Evolutionary conservation across 176 grass and related monocot species (phyloP).

Genomic region (Canna indica): DNA sequence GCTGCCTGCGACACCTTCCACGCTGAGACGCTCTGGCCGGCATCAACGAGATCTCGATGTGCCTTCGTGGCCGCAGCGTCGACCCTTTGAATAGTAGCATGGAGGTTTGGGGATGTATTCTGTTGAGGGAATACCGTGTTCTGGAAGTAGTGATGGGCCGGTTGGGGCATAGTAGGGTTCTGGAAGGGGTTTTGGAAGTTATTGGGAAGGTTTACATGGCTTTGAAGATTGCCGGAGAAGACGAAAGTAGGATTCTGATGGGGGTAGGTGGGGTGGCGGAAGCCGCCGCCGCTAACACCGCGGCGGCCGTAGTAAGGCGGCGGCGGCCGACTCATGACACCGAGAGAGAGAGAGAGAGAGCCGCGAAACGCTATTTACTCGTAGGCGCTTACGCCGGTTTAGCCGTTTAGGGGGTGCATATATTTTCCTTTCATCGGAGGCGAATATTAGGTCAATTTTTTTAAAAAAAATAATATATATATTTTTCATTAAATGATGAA

Average conservation of each 20-base stretch:
- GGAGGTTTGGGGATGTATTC: constrained; percentile 3
- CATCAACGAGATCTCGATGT: constrained; percentile 35
- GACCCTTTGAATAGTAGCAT: constrained; percentile 36
- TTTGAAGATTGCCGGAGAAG: constrained; percentile 33
- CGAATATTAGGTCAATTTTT: no score
- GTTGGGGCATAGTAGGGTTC: not conserved
- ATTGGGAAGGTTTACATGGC: constrained; percentile 23
- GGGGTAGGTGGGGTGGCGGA: not conserved
- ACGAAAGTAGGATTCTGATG: constrained; percentile 17
- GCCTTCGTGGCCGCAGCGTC: constrained; percentile 39
- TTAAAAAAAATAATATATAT: no score
- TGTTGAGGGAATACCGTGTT: constrained; percentile 20
- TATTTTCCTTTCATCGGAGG: no score
- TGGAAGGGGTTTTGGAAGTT: constrained; percentile 22
- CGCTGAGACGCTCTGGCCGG: constrained; percentile 57
- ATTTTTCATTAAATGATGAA: no score
- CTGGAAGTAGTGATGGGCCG: constrained; percentile 22
- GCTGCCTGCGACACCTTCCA: constrained; percentile 71
- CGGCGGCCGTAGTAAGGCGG: not conserved
- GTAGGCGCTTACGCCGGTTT: no score
- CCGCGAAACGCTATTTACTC: no score
- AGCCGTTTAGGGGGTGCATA: no score
- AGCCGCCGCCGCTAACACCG: not conserved
- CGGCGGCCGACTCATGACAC: not conserved
- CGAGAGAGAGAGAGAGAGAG: not conserved